Conservation (phyloP, 768 basidiomycete genomes). For the Holtermannia corniformis region DNA sequence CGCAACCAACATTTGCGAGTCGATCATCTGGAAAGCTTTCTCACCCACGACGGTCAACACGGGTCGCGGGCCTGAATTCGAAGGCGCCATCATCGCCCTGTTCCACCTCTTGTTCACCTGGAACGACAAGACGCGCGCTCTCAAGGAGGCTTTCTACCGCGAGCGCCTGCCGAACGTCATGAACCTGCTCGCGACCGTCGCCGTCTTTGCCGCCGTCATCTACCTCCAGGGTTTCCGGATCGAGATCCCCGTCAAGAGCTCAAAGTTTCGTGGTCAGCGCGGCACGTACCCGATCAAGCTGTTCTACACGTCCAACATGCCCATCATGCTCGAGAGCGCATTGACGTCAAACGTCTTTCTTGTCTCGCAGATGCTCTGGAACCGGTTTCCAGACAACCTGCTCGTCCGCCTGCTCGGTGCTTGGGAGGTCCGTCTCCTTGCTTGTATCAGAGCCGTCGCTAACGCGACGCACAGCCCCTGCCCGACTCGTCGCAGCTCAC, state of each 20-base stretch:
- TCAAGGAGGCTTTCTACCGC: conserved; percentile 97
- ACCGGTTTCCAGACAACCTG: conserved; percentile 82
- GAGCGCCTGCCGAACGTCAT: conserved; percentile 94
- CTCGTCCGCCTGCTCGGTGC: conserved; percentile 82
- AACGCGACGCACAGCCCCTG: conserved; percentile 54
- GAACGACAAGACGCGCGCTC: conserved; percentile 94
- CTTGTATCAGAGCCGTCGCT: background rate
- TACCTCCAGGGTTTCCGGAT: conserved; percentile 98
- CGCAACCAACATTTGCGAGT: conserved; percentile 99
- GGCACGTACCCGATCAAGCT: conserved; percentile 94
- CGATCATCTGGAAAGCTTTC: conserved; percentile 99
- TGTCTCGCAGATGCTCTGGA: conserved; percentile 88
- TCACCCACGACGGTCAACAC: conserved; percentile 97
- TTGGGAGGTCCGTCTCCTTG: conserved; percentile 78
- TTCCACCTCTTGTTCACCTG: conserved; percentile 98
- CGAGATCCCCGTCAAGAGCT: conserved; percentile 96
- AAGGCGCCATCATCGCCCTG: conserved; percentile 88
- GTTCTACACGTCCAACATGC: conserved; percentile 99
- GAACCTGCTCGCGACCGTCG: conserved; percentile 86
- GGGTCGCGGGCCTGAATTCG: conserved; percentile 94
- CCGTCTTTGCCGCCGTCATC: conserved; percentile 89
- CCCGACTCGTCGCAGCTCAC: conserved; percentile 80
- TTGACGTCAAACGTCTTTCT: conserved; percentile 91
- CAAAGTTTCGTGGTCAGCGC: conserved; percentile 89
- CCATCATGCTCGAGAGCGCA: conserved; percentile 96